Conservation (phyloP, 2,329 filamentous ascomycete genomes). For the Aspergillus flavus region DNA sequence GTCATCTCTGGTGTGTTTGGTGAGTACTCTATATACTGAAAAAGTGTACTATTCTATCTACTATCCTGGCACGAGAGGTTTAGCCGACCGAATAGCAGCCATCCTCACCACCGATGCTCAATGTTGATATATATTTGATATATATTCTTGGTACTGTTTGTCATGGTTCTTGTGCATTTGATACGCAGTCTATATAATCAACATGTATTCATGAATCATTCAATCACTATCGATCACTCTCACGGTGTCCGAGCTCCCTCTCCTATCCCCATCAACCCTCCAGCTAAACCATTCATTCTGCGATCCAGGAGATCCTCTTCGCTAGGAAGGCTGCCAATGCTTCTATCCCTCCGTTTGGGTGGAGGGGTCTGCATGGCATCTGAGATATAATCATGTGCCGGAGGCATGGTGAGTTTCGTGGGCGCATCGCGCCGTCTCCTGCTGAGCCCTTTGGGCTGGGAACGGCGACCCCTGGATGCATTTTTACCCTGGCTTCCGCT, state of each 20-base stretch:
- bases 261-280: constrained; percentile 53
- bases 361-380: constrained; percentile 25
- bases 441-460: constrained; percentile 11
- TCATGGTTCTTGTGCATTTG: no score
- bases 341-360: constrained; percentile 38
- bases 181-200: no score
- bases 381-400: constrained; percentile 21
- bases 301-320: constrained; percentile 60
- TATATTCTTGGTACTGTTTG: not conserved
- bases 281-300: constrained; percentile 58
- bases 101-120: no score
- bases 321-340: constrained; percentile 56
- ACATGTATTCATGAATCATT: not conserved
- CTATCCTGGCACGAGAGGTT: no score
- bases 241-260: constrained; percentile 39
- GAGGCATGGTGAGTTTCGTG: constrained; percentile 22
- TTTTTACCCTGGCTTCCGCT: constrained; percentile 13
- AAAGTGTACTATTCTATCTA: no score
- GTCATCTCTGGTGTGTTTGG: no score
- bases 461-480: constrained; percentile 14
- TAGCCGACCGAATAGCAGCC: no score
- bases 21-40: no score
- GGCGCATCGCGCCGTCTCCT: constrained; percentile 18
- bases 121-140: no score
- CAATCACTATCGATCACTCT: constrained; percentile 1